Evolutionary conservation across 1,284 basidiomycete genomes (phyloP).

Genomic region (Wallemia ichthyophaga): DNA sequence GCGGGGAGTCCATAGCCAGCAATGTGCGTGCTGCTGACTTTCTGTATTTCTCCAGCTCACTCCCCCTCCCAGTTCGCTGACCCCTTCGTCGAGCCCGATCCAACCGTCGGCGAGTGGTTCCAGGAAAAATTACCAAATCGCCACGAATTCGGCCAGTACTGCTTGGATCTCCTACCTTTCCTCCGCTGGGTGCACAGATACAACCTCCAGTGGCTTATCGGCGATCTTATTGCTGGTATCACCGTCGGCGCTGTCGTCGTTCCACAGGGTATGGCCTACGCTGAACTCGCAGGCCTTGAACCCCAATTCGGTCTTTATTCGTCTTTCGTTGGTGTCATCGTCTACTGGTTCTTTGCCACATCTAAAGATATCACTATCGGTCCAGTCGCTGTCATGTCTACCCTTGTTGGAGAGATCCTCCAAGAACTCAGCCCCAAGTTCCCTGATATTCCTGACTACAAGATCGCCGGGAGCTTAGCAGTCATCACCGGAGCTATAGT

Average conservation of each 20-base stretch:
- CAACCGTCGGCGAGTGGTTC: not conserved
- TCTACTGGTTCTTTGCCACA: slow-evolving; percentile 70
- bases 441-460: slow-evolving; percentile 16
- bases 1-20: not conserved
- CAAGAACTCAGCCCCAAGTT: slow-evolving; percentile 20
- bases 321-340: slow-evolving; percentile 60
- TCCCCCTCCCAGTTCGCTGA: not conserved
- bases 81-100: not conserved
- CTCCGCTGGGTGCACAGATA: not conserved
- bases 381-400: slow-evolving; percentile 89
- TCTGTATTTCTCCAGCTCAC: not conserved
- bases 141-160: slow-evolving; percentile 1
- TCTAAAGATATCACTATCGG: slow-evolving; percentile 69
- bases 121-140: not conserved
- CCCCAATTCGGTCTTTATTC: slow-evolving; percentile 83
- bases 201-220: slow-evolving; percentile 14
- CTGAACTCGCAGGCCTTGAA: slow-evolving; percentile 50
- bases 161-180: not conserved
- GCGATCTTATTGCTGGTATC: slow-evolving; percentile 58
- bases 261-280: slow-evolving; percentile 37
- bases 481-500: slow-evolving; percentile 77
- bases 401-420: slow-evolving; percentile 61
- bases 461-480: slow-evolving; percentile 60
- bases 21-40: not conserved
- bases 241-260: slow-evolving; percentile 77